A percentile compares a stretch with the other conserved stretches of the same genome.
These are phyloP conservation scores for Chlorociboria aeruginascens DNA, from an alignment of 495 filamentous ascomycete species.

Conservation along the genomic window DNA sequence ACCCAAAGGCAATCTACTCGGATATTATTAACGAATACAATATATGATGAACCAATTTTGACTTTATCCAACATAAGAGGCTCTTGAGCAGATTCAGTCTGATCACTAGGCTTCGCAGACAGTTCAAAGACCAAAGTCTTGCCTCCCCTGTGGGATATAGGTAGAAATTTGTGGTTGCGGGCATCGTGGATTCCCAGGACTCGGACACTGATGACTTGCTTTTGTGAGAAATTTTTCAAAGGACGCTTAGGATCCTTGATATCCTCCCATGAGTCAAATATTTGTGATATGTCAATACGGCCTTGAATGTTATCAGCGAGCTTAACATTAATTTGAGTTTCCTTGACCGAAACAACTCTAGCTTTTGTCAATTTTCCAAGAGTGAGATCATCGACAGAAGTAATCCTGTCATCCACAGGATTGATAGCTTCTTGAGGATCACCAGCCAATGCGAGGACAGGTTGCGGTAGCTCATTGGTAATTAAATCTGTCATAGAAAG, in stretches of 20 bases:
- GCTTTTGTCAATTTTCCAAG: constrained; percentile 72
- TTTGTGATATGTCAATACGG: constrained; percentile 77
- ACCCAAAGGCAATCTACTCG: constrained; percentile 70
- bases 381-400: constrained; percentile 52
- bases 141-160: constrained; percentile 70
- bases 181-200: constrained; percentile 84
- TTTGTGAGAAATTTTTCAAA: constrained; percentile 54
- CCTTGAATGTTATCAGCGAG: constrained; percentile 85
- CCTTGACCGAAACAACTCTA: constrained; percentile 65
- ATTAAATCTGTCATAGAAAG: constrained; percentile 39
- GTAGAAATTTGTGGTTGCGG: constrained; percentile 79
- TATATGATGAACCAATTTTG: constrained; percentile 50
- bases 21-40: constrained; percentile 85
- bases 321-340: constrained; percentile 82
- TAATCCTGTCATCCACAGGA: constrained; percentile 55
- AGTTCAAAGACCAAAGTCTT: constrained; percentile 78
- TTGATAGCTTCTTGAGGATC: constrained; percentile 40
- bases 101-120: constrained; percentile 64
- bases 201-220: constrained; percentile 58
- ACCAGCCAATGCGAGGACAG: constrained; percentile 13
- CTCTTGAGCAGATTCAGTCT: constrained; percentile 35
- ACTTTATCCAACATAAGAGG: constrained; percentile 64
- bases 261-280: constrained; percentile 78
- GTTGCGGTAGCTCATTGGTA: neutral
- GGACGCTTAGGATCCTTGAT: constrained; percentile 74